A percentile compares a stretch with the other conserved stretches of the same genome.
Evolutionary conservation across 169 alveolate species (phyloP).

Genomic region (Neospora caninum): DNA sequence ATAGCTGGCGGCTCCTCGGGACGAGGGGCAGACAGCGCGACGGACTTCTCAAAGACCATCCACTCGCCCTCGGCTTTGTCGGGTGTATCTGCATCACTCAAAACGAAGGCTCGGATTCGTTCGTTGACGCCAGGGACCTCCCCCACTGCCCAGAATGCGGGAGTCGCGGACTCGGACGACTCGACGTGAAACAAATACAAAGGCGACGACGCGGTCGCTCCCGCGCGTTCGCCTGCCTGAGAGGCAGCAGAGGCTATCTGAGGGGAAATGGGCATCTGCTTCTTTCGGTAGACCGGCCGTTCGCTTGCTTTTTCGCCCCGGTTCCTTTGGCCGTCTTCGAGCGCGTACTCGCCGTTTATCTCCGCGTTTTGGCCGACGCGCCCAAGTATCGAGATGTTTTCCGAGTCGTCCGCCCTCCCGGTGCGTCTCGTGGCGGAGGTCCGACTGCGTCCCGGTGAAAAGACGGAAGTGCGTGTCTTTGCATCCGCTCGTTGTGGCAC

Average conservation of each 20-base stretch:
- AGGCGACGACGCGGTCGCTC: not conserved
- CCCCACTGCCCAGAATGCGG: constrained; percentile 32
- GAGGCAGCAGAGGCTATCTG: not conserved
- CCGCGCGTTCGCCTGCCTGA: not conserved
- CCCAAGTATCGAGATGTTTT: constrained; percentile 7
- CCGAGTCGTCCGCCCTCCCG: not conserved
- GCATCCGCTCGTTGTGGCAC: too few species aligned
- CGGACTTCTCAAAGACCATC: not conserved
- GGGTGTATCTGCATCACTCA: not conserved
- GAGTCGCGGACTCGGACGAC: not conserved
- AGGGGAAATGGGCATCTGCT: not conserved
- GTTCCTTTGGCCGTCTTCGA: not conserved
- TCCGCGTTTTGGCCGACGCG: constrained; percentile 34
- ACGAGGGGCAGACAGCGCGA: not conserved
- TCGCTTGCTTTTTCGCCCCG: not conserved
- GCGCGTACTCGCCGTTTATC: constrained; percentile 25
- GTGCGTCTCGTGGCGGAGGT: not conserved
- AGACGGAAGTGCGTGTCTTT: not conserved
- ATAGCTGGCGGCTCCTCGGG: not conserved
- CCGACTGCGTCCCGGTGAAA: not conserved
- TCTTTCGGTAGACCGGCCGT: not conserved
- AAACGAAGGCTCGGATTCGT: constrained; percentile 3
- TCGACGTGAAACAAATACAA: not conserved
- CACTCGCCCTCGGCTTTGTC: not conserved
- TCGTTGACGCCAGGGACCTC: not conserved